A percentile compares a stretch with the other conserved stretches of the same genome.
Evolutionary conservation across 345 rosid species (phyloP).

Genomic region (Passiflora organensis): DNA sequence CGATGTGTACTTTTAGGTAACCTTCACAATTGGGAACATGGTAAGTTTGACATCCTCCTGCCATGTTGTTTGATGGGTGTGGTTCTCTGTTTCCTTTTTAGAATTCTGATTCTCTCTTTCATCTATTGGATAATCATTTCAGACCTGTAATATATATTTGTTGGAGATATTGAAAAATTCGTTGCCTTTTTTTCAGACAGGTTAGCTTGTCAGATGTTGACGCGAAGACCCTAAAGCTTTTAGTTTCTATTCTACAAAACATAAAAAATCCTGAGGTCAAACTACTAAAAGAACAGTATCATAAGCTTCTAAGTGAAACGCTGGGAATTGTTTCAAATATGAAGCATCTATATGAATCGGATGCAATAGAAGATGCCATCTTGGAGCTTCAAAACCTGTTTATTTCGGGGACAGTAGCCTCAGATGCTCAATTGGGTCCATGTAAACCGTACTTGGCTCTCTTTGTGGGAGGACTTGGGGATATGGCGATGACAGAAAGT

Average conservation of each 20-base stretch:
- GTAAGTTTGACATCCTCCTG: not conserved
- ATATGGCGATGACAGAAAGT: constrained; percentile 50
- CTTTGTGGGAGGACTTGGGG: constrained; percentile 66
- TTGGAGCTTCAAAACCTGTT: constrained; percentile 63
- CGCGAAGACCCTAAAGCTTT: constrained; percentile 58
- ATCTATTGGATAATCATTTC: no score
- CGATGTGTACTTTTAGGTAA: not conserved
- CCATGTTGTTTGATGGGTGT: not conserved
- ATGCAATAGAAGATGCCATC: constrained; percentile 57
- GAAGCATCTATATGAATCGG: constrained; percentile 45
- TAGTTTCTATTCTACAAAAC: constrained; percentile 35
- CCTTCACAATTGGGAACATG: not conserved
- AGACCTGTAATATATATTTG: not conserved
- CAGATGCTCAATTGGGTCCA: constrained; percentile 32
- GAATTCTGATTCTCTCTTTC: not conserved
- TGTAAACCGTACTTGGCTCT: constrained; percentile 65
- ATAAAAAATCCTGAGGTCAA: constrained; percentile 33
- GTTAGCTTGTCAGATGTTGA: constrained; percentile 43
- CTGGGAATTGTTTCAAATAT: constrained; percentile 47
- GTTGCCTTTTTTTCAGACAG: constrained; percentile 44
- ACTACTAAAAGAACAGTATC: constrained; percentile 22
- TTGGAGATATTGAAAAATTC: constrained; percentile 10
- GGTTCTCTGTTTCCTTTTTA: not conserved
- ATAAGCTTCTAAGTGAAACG: constrained; percentile 48
- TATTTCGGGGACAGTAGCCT: constrained; percentile 35